Conservation (phyloP, 1,284 basidiomycete species). For the Trametes pubescens region DNA sequence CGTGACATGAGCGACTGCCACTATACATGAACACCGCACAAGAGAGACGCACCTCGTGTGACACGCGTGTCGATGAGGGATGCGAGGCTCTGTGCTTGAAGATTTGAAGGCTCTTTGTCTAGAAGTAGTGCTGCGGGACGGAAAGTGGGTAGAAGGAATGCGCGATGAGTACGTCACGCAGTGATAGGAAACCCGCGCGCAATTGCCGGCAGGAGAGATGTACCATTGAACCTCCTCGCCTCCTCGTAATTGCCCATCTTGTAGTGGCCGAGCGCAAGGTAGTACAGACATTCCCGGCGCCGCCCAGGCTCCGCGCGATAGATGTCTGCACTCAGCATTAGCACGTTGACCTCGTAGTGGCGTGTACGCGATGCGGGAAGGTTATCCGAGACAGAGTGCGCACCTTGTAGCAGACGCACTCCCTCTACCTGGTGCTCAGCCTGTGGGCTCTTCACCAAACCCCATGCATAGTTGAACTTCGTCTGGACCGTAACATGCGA, state of each 20-base stretch:
- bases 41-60: constrained; percentile 71
- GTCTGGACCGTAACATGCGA: constrained; percentile 94
- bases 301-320: constrained; percentile 90
- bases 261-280: constrained; percentile 95
- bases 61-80: constrained; percentile 90
- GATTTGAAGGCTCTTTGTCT: constrained; percentile 93
- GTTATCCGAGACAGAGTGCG: constrained; percentile 34
- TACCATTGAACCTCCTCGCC: constrained; percentile 93
- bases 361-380: constrained; percentile 4
- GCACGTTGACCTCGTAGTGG: background rate
- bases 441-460: constrained; percentile 88
- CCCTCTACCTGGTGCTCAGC: constrained; percentile 90
- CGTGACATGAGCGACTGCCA: background rate
- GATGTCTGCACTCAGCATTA: constrained; percentile 68
- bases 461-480: constrained; percentile 99
- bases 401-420: constrained; percentile 91
- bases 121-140: constrained; percentile 76
- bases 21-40: background rate
- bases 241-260: constrained; percentile 97
- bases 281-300: constrained; percentile 96
- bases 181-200: too few relatives aligned
- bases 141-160: background rate
- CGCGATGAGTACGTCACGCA: too few relatives aligned
- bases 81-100: constrained; percentile 90
- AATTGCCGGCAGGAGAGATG: constrained; percentile 37